A percentile compares a stretch with the other conserved stretches of the same genome.
Evolutionary conservation across 495 filamentous ascomycete genomes (phyloP).

Genomic region (Lepidopterella palustris): DNA sequence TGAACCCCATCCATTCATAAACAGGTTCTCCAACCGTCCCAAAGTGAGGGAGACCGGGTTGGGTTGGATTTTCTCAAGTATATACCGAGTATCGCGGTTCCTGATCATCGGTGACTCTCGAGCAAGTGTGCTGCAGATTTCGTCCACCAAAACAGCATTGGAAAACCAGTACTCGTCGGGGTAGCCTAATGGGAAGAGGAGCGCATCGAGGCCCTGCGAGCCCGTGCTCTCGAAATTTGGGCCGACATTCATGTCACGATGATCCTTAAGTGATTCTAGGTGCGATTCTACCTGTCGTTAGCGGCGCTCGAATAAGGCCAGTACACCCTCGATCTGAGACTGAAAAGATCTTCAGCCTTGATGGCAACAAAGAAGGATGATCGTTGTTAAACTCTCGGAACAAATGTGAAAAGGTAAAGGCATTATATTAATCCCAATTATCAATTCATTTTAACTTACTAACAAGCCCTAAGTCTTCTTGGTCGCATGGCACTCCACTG

Average conservation of each 20-base stretch:
- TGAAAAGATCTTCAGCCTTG: background rate
- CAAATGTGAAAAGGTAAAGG: background rate
- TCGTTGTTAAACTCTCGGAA: background rate
- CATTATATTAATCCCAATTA: background rate
- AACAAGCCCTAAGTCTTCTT: background rate
- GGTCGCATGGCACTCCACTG: slow-evolving; percentile 7
- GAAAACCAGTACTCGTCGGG: background rate
- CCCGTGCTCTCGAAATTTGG: slow-evolving; percentile 8
- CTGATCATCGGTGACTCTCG: background rate
- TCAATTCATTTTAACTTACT: slow-evolving; percentile 5
- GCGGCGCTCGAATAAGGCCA: no score
- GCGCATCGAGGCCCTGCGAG: background rate
- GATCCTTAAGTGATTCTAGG: background rate
- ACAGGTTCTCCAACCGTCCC: background rate
- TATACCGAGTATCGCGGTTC: background rate
- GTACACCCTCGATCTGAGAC: no score
- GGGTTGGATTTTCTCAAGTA: background rate
- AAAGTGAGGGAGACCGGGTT: background rate
- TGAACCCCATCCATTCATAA: no score
- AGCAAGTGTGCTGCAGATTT: background rate
- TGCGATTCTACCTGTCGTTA: background rate
- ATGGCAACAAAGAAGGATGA: background rate
- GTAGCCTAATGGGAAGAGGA: background rate
- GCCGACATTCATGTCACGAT: slow-evolving; percentile 10
- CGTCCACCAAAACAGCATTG: background rate